Evolutionary conservation across 2,329 filamentous ascomycete species (phyloP).

Genomic region (Neophaeococcomyces aloes): DNA sequence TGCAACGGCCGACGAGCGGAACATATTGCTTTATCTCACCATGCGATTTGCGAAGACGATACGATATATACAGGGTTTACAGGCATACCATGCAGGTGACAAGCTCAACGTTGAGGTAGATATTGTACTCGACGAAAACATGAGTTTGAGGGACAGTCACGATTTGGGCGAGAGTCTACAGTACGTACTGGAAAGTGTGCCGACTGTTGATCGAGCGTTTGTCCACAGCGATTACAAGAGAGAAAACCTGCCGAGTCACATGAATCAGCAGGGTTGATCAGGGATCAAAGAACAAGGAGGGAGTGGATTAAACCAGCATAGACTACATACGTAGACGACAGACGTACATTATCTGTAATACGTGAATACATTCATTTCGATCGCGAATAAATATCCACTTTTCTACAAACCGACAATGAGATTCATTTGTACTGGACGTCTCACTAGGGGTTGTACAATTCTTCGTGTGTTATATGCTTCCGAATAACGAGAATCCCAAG

Average conservation of each 20-base stretch:
- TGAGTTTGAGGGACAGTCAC: constrained; percentile 66
- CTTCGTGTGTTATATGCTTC: too few species aligned
- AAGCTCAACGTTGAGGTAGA: constrained; percentile 77
- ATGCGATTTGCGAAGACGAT: constrained; percentile 90
- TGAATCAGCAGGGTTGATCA: constrained; percentile 22
- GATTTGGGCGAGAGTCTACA: constrained; percentile 69
- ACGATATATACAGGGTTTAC: constrained; percentile 70
- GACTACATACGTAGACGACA: too few species aligned
- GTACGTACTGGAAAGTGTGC: constrained; percentile 75
- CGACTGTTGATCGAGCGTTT: constrained; percentile 63
- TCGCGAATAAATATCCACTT: too few species aligned
- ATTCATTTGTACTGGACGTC: too few species aligned
- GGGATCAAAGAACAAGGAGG: too few species aligned
- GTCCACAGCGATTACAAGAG: constrained; percentile 41
- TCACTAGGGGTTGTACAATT: too few species aligned
- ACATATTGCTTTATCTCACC: constrained; percentile 76
- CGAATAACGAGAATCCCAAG: too few species aligned
- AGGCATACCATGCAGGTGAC: constrained; percentile 76
- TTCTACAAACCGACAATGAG: too few species aligned
- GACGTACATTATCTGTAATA: too few species aligned
- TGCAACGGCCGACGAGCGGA: constrained; percentile 69
- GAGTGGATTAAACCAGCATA: too few species aligned
- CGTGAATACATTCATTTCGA: too few species aligned
- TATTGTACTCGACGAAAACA: constrained; percentile 68
- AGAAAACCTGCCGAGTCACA: constrained; percentile 36